A percentile compares a stretch with the other conserved stretches of the same genome.
Conservation (phyloP, 83 land plant species). For the Picea mariana region DNA sequence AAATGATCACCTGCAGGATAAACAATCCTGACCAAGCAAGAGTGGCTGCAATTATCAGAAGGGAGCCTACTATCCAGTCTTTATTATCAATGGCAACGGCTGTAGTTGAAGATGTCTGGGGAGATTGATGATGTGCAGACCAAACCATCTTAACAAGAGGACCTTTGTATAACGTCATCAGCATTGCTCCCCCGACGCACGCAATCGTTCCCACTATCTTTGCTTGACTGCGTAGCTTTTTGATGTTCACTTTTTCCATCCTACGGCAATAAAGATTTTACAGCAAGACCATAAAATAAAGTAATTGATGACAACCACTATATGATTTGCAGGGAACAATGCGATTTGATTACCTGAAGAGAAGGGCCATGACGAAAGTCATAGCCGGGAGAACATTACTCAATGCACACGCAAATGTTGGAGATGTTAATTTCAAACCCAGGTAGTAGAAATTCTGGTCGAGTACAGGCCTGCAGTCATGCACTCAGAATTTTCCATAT, state of each 20-base stretch:
- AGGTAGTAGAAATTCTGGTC: constrained; percentile 58
- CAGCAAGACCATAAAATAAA: too few species aligned
- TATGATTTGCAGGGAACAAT: constrained; percentile 23
- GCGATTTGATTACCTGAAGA: constrained; percentile 18
- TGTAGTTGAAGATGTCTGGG: too few species aligned
- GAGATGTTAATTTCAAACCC: constrained; percentile 48
- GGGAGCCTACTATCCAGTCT: constrained; percentile 39
- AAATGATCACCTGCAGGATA: constrained; percentile 30
- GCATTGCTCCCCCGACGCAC: constrained; percentile 37
- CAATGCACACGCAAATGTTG: constrained; percentile 58
- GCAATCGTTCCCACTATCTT: constrained; percentile 39
- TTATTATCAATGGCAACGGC: neutral
- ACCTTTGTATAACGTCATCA: constrained; percentile 35
- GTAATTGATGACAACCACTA: neutral
- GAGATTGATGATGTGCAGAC: neutral
- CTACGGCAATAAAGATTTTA: neutral
- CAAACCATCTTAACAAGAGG: constrained; percentile 17
- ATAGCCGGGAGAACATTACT: constrained; percentile 57
- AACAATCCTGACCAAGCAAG: constrained; percentile 36
- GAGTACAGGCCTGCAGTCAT: constrained; percentile 41
- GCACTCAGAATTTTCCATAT: too few species aligned
- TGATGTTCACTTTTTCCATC: constrained; percentile 40
- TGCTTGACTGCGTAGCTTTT: constrained; percentile 28
- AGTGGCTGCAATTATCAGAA: constrained; percentile 23
- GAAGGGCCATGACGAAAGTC: constrained; percentile 59